Percentiles rank a stretch among this genome's conserved stretches.
phyloP scores from a whole-genome alignment of 2,329 filamentous ascomycete genomes.

The Lecanicillium sp. region DNA sequence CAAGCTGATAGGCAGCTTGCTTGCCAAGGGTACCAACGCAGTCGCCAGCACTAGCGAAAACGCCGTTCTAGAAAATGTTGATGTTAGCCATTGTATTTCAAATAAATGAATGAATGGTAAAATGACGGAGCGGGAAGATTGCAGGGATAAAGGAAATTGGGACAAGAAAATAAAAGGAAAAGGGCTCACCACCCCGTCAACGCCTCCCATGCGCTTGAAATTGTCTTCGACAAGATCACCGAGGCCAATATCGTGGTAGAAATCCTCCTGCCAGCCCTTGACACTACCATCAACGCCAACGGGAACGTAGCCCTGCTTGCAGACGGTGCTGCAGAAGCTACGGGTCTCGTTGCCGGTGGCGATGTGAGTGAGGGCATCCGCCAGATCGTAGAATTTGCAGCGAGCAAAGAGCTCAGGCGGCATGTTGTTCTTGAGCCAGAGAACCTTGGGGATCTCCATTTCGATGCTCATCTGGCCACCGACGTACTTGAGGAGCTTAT shows the following conservation, averaged over 20 bases:
- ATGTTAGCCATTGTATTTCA: background rate
- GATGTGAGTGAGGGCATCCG: constrained; percentile 86
- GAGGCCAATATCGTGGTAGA: constrained; percentile 80
- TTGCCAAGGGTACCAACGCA: constrained; percentile 78
- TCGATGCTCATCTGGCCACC: constrained; percentile 98
- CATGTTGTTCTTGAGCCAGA: constrained; percentile 99
- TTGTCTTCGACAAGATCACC: constrained; percentile 74
- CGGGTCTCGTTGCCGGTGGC: constrained; percentile 87
- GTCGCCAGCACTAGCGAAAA: constrained; percentile 86
- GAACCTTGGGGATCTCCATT: constrained; percentile 98
- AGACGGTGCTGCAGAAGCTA: constrained; percentile 93
- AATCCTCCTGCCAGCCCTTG: constrained; percentile 97
- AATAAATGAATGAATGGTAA: constrained; percentile 9
- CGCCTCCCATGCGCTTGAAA: constrained; percentile 89
- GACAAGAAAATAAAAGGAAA: constrained; percentile 23
- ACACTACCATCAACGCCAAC: constrained; percentile 96
- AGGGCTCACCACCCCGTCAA: constrained; percentile 82
- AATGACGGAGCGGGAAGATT: too few relatives aligned
- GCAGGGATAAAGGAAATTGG: constrained; percentile 10
- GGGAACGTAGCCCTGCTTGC: constrained; percentile 94
- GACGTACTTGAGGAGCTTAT: constrained; percentile 91
- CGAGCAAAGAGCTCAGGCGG: constrained; percentile 78
- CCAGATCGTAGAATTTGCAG: constrained; percentile 96
- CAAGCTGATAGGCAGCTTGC: constrained; percentile 74
- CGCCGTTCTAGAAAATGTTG: constrained; percentile 61